Conservation (phyloP, 257 asterid genomes). For the Solanum etuberosum region DNA sequence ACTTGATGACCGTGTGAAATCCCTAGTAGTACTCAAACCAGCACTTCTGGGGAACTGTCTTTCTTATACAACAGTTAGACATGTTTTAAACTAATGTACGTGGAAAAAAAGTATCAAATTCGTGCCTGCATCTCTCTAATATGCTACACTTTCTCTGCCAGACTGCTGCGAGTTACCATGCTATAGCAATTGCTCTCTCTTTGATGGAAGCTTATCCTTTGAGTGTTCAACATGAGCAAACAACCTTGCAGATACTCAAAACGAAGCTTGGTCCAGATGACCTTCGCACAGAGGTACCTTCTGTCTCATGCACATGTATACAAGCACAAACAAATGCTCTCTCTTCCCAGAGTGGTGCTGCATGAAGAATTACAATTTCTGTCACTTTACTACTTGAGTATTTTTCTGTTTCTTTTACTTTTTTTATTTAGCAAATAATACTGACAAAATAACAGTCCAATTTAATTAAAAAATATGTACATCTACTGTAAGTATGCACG, state of each 20-base stretch:
- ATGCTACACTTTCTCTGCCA: constrained; percentile 13
- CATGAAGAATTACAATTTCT: neutral
- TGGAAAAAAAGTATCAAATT: neutral
- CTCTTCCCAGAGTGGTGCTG: neutral
- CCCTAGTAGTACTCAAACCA: neutral
- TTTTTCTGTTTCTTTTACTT: neutral
- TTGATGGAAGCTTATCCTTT: constrained; percentile 97
- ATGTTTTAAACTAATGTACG: neutral
- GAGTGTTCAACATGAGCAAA: constrained; percentile 96
- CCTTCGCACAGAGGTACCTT: constrained; percentile 89
- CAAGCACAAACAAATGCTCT: neutral
- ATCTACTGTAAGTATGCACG: neutral
- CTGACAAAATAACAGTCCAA: neutral
- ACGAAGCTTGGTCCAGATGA: constrained; percentile 89
- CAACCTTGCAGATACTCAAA: constrained; percentile 88
- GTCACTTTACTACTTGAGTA: neutral
- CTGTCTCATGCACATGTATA: neutral
- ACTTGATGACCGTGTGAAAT: neutral
- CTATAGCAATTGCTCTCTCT: constrained; percentile 98
- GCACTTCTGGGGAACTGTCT: neutral
- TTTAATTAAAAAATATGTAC: neutral
- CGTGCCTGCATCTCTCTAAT: neutral
- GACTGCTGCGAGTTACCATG: constrained; percentile 99
- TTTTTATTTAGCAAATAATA: neutral
- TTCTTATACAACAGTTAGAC: neutral